Conservation (phyloP, 768 basidiomycete species). For the Russula olivacea region DNA sequence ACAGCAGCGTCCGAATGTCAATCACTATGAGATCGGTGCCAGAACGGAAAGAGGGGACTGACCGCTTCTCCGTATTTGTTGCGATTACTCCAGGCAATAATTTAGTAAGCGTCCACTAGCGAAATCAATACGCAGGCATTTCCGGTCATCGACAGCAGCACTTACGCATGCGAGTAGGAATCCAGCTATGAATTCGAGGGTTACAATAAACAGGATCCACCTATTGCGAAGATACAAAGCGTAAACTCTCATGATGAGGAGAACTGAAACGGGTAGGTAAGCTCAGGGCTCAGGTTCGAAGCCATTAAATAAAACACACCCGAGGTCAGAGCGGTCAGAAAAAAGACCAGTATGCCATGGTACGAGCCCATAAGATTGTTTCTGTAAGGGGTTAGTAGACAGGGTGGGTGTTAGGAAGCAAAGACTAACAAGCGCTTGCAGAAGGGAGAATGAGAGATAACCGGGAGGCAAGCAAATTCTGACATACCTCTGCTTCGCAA, state of each 20-base stretch:
- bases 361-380: background rate
- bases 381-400: background rate
- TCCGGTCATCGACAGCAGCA: background rate
- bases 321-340: background rate
- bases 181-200: constrained; percentile 7
- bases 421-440: background rate
- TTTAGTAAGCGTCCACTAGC: background rate
- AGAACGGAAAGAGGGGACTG: background rate
- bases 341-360: background rate
- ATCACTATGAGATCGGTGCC: background rate
- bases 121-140: background rate
- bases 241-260: constrained; percentile 27
- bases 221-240: constrained; percentile 28
- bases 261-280: constrained; percentile 10
- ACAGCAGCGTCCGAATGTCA: background rate
- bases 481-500: background rate
- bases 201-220: constrained; percentile 19
- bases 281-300: background rate
- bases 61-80: background rate
- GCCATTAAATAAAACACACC: background rate
- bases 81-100: background rate
- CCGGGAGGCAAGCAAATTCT: background rate
- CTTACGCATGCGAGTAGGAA: background rate
- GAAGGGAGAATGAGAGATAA: background rate
- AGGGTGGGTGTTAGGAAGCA: background rate